phyloP scores from a whole-genome alignment of 805 yeast genomes.

The Metschnikowia santaceciliae region DNA sequence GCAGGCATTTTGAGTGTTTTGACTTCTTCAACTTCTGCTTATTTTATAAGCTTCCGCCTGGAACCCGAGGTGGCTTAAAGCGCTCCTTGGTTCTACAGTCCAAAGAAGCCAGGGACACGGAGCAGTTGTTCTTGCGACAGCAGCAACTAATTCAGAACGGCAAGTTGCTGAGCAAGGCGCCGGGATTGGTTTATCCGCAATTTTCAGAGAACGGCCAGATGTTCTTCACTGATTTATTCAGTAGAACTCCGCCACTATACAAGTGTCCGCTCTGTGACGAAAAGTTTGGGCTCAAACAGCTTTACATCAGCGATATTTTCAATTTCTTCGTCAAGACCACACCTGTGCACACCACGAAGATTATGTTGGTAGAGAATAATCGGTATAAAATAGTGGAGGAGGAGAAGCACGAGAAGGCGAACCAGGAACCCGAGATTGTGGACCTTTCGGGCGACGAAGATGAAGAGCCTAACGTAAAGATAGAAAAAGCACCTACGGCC shows the following conservation, averaged over 20 bases:
- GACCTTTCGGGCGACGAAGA: conserved; percentile 29
- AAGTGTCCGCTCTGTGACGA: conserved; percentile 41
- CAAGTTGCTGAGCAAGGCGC: conserved; percentile 7
- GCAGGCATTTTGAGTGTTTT: conserved; percentile 43
- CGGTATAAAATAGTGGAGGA: conserved; percentile 34
- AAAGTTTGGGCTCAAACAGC: conserved; percentile 29
- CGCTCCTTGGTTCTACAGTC: conserved; percentile 28
- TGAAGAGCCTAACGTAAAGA: conserved; percentile 14
- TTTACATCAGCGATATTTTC: conserved; percentile 36
- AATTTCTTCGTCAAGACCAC: conserved; percentile 41
- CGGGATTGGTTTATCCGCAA: conserved; percentile 13
- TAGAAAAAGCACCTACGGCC: conserved; percentile 3
- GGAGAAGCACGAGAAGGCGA: conserved; percentile 7
- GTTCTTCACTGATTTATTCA: conserved; percentile 15
- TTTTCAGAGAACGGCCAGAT: conserved; percentile 19
- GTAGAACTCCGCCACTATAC: conserved; percentile 26
- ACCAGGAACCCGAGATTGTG: conserved; percentile 23
- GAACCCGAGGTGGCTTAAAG: conserved; percentile 20
- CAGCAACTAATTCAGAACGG: conserved; percentile 13
- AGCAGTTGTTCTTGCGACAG: conserved; percentile 13
- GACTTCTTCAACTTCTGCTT: conserved; percentile 40
- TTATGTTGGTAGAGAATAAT: conserved; percentile 33
- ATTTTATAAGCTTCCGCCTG: conserved; percentile 33
- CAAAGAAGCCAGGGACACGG: conserved; percentile 17
- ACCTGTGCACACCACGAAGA: conserved; percentile 29